phyloP scores from a whole-genome alignment of 139 green algal species.

The Closterium sp. region DNA sequence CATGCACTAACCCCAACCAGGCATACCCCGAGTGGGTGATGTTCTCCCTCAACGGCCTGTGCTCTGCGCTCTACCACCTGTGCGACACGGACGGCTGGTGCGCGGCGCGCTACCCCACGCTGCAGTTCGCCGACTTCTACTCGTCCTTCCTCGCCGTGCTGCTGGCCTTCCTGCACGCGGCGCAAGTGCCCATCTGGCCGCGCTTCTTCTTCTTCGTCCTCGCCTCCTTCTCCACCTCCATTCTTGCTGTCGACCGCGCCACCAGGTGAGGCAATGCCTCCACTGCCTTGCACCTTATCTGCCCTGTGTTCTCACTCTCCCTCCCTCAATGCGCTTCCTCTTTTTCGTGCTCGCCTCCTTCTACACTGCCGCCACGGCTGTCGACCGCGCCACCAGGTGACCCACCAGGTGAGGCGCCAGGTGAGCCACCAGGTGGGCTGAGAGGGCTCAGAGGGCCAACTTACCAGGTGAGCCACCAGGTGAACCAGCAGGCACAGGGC shows the following conservation, averaged over 20 bases:
- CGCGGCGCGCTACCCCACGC: conserved; percentile 23
- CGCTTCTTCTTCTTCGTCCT: conserved; percentile 6
- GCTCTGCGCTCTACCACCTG: conserved; percentile 41
- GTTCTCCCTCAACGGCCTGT: conserved; percentile 22
- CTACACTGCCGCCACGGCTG: background rate
- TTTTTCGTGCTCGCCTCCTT: no score
- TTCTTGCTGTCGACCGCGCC: conserved; percentile 25
- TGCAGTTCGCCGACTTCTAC: conserved; percentile 45
- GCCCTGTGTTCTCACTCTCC: no score
- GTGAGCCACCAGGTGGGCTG: no score
- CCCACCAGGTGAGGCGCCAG: no score
- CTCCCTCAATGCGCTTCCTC: no score
- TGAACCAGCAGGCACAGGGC: no score
- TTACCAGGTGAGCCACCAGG: no score
- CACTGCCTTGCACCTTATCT: no score
- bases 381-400: background rate
- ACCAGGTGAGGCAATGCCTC: conserved; percentile 32
- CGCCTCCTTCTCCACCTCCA: background rate
- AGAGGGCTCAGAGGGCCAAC: no score
- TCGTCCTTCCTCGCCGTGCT: conserved; percentile 32
- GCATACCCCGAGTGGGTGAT: conserved; percentile 48
- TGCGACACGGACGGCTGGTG: conserved; percentile 41
- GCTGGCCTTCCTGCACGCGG: conserved; percentile 10
- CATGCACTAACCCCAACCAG: conserved; percentile 5
- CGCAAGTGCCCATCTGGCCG: background rate